These are phyloP conservation scores for Phytopythium chamaehyphon DNA, from an alignment of 352 stramenopile genomes.

Conservation along the genomic window DNA sequence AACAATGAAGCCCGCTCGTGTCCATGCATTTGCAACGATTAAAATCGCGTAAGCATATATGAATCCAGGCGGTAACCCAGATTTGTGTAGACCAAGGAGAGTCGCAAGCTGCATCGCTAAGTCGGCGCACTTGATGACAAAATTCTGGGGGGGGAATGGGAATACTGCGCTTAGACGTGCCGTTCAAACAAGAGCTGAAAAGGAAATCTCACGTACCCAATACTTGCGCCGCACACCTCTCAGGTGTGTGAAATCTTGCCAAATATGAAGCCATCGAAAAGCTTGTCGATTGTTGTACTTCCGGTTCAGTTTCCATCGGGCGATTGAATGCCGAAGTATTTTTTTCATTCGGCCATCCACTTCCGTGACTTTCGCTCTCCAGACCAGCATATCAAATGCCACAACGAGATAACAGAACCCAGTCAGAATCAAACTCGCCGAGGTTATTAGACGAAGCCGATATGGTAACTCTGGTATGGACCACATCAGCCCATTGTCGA, in stretches of 20 bases:
- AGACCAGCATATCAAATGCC: too few species aligned
- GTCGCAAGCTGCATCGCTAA: background rate
- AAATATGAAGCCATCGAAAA: background rate
- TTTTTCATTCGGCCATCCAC: too few species aligned
- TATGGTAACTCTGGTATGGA: background rate
- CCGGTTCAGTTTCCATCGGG: too few species aligned
- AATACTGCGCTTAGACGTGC: too few species aligned
- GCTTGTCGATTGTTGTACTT: too few species aligned
- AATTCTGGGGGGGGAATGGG: too few species aligned
- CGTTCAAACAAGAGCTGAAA: too few species aligned
- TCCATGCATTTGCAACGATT: background rate
- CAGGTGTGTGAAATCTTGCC: background rate
- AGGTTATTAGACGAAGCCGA: too few species aligned
- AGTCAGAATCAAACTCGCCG: too few species aligned
- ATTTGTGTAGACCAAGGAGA: background rate
- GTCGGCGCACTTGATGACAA: slow-evolving; percentile 2
- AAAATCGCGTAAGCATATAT: background rate
- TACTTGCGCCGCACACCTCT: background rate
- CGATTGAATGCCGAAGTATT: too few species aligned
- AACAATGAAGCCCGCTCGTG: background rate
- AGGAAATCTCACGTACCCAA: background rate
- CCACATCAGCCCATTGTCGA: background rate
- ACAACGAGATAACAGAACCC: too few species aligned
- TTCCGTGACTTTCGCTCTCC: too few species aligned
- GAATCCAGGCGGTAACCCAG: background rate